These are phyloP conservation scores for Podochytrium sp. DNA, from an alignment of 192 early-diverging fungal genomes.

Conservation along the genomic window DNA sequence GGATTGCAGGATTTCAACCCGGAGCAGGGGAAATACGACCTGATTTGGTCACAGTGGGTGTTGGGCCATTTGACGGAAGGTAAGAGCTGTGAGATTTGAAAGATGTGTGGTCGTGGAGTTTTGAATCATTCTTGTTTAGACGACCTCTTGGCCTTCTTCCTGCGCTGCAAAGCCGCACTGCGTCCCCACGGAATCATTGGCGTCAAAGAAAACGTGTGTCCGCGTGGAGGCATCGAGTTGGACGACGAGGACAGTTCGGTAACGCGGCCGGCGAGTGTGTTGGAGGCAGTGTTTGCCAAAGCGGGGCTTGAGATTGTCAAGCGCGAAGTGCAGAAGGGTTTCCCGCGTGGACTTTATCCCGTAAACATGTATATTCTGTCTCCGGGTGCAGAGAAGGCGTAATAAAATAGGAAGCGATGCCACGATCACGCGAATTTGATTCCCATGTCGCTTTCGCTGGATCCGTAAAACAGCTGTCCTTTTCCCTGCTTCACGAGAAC, in stretches of 20 bases:
- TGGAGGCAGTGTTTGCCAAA: conserved; percentile 39
- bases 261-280: conserved; percentile 37
- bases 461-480: conserved; percentile 77
- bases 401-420: not conserved
- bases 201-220: conserved; percentile 88
- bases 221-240: conserved; percentile 62
- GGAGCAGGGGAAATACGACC: conserved; percentile 72
- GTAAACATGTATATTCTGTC: conserved; percentile 43
- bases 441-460: conserved; percentile 67
- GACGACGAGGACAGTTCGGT: conserved; percentile 73
- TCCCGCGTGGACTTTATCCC: conserved; percentile 39
- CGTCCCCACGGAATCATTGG: conserved; percentile 74
- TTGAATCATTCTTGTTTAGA: conserved; percentile 44
- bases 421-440: conserved; percentile 79
- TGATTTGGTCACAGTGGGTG: conserved; percentile 99
- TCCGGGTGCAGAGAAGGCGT: not conserved
- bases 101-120: not conserved
- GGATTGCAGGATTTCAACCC: conserved; percentile 87
- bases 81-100: conserved; percentile 35
- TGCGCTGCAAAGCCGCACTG: conserved; percentile 73
- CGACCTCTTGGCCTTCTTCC: conserved; percentile 83
- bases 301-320: conserved; percentile 47
- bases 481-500: conserved; percentile 79
- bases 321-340: conserved; percentile 39
- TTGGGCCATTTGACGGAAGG: conserved; percentile 90